Evolutionary conservation across 768 basidiomycete genomes (phyloP).

Genomic region (Mycena sanguinolenta): DNA sequence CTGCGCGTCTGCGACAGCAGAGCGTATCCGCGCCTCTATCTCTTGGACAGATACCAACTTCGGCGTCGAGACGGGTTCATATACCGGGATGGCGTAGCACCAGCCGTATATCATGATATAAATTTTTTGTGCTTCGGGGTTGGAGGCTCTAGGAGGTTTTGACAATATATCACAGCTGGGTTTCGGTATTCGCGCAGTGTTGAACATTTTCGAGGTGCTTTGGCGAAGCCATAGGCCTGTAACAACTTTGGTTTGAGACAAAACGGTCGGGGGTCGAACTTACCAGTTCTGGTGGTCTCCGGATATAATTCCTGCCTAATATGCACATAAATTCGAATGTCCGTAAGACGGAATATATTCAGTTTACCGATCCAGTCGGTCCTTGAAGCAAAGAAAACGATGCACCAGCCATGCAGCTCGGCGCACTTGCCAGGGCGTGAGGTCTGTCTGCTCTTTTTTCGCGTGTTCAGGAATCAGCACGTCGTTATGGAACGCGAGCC

Average conservation of each 20-base stretch:
- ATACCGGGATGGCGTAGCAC: conserved; percentile 83
- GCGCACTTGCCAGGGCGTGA: conserved; percentile 88
- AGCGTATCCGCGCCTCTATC: conserved; percentile 61
- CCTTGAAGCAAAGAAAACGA: conserved; percentile 81
- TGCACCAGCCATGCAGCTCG: conserved; percentile 86
- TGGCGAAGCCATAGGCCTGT: conserved; percentile 76
- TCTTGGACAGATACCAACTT: conserved; percentile 51
- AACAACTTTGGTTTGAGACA: neutral
- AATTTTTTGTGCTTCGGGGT: conserved; percentile 68
- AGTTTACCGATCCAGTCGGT: conserved; percentile 71
- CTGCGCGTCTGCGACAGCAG: conserved; percentile 70
- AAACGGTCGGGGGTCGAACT: conserved; percentile 12
- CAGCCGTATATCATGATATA: conserved; percentile 82
- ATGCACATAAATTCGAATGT: conserved; percentile 10
- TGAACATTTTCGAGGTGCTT: conserved; percentile 75
- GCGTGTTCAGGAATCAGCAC: conserved; percentile 65
- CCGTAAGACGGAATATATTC: conserved; percentile 12
- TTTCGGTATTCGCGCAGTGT: conserved; percentile 81
- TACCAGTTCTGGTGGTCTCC: conserved; percentile 80
- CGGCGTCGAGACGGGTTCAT: conserved; percentile 52
- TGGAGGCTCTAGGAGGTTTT: conserved; percentile 56
- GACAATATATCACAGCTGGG: conserved; percentile 75
- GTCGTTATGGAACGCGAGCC: conserved; percentile 90
- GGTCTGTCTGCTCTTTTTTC: conserved; percentile 54
- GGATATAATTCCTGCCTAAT: conserved; percentile 77